Evolutionary conservation across 2,329 filamentous ascomycete genomes (phyloP), one percentile per base, ranked within the genome.

Genomic region (Aspergillus pseudotamarii): DNA sequence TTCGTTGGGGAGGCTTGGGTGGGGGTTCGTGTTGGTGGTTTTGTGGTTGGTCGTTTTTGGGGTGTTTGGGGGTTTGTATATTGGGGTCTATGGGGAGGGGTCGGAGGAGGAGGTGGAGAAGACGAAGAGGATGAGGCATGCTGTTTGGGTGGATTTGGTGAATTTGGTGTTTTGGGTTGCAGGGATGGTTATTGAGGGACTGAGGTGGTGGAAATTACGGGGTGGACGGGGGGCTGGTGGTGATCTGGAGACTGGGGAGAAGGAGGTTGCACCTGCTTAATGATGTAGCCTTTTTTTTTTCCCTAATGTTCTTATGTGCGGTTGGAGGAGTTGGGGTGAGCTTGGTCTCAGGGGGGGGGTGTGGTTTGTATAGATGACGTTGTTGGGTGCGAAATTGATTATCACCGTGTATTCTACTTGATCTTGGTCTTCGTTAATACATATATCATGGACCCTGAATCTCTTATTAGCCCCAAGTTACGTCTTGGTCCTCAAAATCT

Each of bases 1-100:
- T 56, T 68, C 71, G 38, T 57, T 80, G 4, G 75, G 75, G 16
- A 67, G 87, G 59, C 91, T 91, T 73, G 79, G 82, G 57, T 93
- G 91, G 89, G 90, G 93, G 76, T 79, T 84, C 43, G 74, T 94
- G 16, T 78, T 96, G 21, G 91, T 91, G 70, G 82, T 95, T 66
- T 85, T 96, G 34, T 96, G 92, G 89, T 87, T 93, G 64, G 86
- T 88, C 2, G 83, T 95, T 6, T 96, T 96, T 75, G 93, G 92
- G 21, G 81, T 95, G 64, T 97, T 97, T 75, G 93, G 89, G 59
- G 88, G 85, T 70, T 87, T 94, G 83, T 97, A 90, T 82, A 91
- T 96, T 73, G 78, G 86, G 30, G 61, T 64, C 34, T 62, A 66
- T 55, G 30, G 60, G 48, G 21, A 57, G 43, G 16, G 56, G 26